These are phyloP conservation scores for Hypomontagnella monticulosa DNA, from an alignment of 495 filamentous ascomycete species.

Conservation along the genomic window DNA sequence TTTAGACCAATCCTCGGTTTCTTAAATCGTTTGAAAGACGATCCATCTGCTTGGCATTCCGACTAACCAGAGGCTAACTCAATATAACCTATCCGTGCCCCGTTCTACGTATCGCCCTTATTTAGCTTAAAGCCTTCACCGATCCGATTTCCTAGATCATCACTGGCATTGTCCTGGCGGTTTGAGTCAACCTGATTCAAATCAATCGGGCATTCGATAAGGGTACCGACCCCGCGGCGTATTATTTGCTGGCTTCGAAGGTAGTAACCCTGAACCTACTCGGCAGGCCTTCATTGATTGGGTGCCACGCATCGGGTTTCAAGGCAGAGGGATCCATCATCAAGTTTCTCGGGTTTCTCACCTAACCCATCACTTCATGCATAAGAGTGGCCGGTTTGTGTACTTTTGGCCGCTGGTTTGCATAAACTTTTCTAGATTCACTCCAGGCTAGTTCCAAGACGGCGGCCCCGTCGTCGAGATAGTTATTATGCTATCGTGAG, in stretches of 20 bases:
- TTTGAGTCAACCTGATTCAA: constrained; percentile 4
- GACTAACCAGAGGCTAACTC: constrained; percentile 33
- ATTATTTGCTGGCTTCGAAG: constrained; percentile 35
- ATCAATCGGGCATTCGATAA: constrained; percentile 13
- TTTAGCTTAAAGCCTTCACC: constrained; percentile 30
- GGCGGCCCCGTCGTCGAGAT: constrained; percentile 19
- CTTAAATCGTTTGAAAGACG: constrained; percentile 12
- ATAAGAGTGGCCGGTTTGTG: constrained; percentile 16
- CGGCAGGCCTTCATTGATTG: constrained; percentile 32
- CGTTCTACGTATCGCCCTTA: constrained; percentile 23
- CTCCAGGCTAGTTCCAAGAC: constrained; percentile 17
- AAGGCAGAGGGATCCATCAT: constrained; percentile 39
- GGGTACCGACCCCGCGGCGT: constrained; percentile 34
- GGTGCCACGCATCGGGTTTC: constrained; percentile 35
- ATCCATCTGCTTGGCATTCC: constrained; percentile 34
- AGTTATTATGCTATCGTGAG: constrained; percentile 21
- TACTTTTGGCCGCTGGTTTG: constrained; percentile 22
- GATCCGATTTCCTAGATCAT: constrained; percentile 14
- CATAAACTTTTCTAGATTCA: constrained; percentile 5
- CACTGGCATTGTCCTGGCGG: background rate
- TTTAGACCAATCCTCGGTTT: constrained; percentile 35
- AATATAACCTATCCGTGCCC: constrained; percentile 19
- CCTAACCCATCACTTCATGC: constrained; percentile 40
- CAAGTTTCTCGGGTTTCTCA: constrained; percentile 33
- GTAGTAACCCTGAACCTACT: constrained; percentile 8